These are phyloP conservation scores for Dothiorella sarmentorum DNA, from an alignment of 2,329 filamentous ascomycete genomes.

Conservation along the genomic window DNA sequence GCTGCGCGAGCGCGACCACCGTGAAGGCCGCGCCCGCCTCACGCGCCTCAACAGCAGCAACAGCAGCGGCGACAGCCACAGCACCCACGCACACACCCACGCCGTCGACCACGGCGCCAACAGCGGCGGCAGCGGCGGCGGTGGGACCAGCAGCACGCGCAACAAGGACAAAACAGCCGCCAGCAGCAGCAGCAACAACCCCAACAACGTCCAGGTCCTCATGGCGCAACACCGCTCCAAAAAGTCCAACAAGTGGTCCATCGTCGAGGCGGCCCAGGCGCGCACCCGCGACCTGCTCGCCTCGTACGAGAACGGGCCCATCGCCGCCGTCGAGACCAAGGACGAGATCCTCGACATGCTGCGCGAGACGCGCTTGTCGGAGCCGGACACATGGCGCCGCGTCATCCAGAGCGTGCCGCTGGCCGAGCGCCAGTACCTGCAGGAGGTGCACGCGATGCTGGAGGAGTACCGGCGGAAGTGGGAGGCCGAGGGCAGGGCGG, in stretches of 20 bases:
- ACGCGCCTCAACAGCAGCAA: constrained; percentile 33
- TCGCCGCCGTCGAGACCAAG: constrained; percentile 82
- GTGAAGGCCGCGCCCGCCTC: constrained; percentile 44
- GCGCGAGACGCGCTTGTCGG: constrained; percentile 68
- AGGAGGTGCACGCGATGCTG: constrained; percentile 77
- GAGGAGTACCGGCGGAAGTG: constrained; percentile 58
- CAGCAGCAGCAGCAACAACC: constrained; percentile 23
- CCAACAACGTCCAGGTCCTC: constrained; percentile 73
- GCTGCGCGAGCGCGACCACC: constrained; percentile 72
- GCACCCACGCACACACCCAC: neutral
- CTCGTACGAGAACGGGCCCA: constrained; percentile 67
- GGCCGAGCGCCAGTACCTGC: constrained; percentile 75
- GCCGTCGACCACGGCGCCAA: neutral
- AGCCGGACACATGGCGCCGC: constrained; percentile 78
- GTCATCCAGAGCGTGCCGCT: constrained; percentile 75
- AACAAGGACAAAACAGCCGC: constrained; percentile 24
- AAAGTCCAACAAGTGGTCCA: constrained; percentile 82
- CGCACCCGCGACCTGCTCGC: constrained; percentile 61
- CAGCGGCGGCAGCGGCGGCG: neutral
- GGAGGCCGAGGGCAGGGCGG: constrained; percentile 41
- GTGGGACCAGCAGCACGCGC: constrained; percentile 18
- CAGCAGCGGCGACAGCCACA: constrained; percentile 5
- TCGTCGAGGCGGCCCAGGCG: constrained; percentile 72
- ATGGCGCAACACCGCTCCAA: constrained; percentile 79
- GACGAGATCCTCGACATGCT: constrained; percentile 79